Percentiles rank a stretch among this genome's conserved stretches.
These are phyloP conservation scores for Daldinia childiae DNA, from an alignment of 495 filamentous ascomycete species.

Conservation along the genomic window DNA sequence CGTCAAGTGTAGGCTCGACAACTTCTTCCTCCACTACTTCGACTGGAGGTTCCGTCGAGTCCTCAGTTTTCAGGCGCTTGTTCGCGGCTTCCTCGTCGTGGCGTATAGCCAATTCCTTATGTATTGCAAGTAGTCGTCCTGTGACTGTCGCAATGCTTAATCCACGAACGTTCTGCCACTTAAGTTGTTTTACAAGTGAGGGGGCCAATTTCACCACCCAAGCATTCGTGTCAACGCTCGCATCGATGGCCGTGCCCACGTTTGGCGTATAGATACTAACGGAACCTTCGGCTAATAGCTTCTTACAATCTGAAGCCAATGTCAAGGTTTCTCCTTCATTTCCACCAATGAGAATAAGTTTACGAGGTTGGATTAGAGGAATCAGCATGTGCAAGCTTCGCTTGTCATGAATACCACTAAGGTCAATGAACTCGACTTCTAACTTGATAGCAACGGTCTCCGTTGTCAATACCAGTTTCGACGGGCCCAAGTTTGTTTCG, in stretches of 20 bases:
- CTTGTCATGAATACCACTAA: constrained; percentile 90
- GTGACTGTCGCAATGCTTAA: constrained; percentile 89
- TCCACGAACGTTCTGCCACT: constrained; percentile 93
- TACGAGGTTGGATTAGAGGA: constrained; percentile 91
- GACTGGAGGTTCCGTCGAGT: constrained; percentile 42
- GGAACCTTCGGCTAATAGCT: constrained; percentile 66
- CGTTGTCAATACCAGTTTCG: constrained; percentile 71
- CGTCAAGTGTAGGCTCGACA: constrained; percentile 73
- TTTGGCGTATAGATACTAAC: constrained; percentile 81
- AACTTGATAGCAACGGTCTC: constrained; percentile 72
- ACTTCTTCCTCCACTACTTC: constrained; percentile 11
- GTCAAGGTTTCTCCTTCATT: constrained; percentile 76
- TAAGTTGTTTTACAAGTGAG: constrained; percentile 79
- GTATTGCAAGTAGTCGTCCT: constrained; percentile 61
- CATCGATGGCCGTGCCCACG: constrained; percentile 77
- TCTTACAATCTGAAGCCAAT: constrained; percentile 82
- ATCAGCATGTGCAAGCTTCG: constrained; percentile 93
- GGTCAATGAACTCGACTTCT: constrained; percentile 87
- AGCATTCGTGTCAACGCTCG: constrained; percentile 96
- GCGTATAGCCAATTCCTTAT: constrained; percentile 51
- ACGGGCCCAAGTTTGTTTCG: constrained; percentile 72
- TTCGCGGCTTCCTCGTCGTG: constrained; percentile 57
- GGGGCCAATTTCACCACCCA: constrained; percentile 94
- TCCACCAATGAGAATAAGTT: constrained; percentile 88
- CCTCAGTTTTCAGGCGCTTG: constrained; percentile 75